These are phyloP conservation scores for Juncus effusus DNA, from an alignment of 176 grass and related monocot genomes.

Conservation along the genomic window DNA sequence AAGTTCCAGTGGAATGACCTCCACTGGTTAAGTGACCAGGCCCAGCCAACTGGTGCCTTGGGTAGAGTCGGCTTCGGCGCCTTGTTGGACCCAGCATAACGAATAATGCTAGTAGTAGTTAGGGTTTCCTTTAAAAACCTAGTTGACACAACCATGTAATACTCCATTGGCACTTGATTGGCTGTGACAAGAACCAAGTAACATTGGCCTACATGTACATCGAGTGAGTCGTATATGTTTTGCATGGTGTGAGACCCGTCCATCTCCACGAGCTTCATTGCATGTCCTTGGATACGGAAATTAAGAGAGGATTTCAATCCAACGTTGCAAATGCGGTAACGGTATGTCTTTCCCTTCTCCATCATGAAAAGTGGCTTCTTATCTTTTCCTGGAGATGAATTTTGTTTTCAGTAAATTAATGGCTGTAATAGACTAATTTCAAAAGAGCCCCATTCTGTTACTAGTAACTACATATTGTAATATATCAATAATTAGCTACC, in stretches of 20 bases:
- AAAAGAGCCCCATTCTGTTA: no score
- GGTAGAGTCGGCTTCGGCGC: slow-evolving; percentile 50
- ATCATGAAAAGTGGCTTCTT: slow-evolving; percentile 59
- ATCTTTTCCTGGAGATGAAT: neutral
- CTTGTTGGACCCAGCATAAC: slow-evolving; percentile 55
- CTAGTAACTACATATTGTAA: no score
- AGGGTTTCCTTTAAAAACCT: slow-evolving; percentile 63
- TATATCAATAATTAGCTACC: slow-evolving; percentile 8
- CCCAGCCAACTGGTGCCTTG: slow-evolving; percentile 61
- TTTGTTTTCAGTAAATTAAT: no score
- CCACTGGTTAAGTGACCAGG: slow-evolving; percentile 91
- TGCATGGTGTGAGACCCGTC: slow-evolving; percentile 96
- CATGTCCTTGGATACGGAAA: slow-evolving; percentile 65
- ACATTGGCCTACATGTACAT: slow-evolving; percentile 86
- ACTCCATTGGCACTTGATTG: slow-evolving; percentile 61
- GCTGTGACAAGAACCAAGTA: slow-evolving; percentile 66
- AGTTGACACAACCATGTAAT: slow-evolving; percentile 59
- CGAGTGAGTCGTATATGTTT: slow-evolving; percentile 62
- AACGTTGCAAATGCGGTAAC: slow-evolving; percentile 86
- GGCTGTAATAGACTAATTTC: no score
- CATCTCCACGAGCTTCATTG: slow-evolving; percentile 66
- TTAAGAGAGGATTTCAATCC: slow-evolving; percentile 72
- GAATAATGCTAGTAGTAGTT: slow-evolving; percentile 41
- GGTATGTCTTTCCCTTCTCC: slow-evolving; percentile 69
- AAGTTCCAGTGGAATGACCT: slow-evolving; percentile 94